These are phyloP conservation scores for Tricladium varicosporioides DNA, from an alignment of 2,329 filamentous ascomycete genomes.

Conservation along the genomic window DNA sequence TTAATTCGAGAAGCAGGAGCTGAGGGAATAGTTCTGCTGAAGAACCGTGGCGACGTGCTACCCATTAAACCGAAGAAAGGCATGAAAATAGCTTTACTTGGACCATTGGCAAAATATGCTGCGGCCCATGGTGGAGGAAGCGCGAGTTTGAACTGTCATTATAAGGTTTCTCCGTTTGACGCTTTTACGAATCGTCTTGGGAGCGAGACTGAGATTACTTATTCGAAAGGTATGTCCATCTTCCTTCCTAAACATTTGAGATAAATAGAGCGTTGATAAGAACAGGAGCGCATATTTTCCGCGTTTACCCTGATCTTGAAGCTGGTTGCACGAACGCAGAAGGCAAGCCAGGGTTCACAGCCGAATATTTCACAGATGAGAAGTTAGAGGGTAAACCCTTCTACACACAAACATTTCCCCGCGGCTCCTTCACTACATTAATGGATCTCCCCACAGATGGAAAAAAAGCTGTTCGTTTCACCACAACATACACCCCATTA, in stretches of 20 bases:
- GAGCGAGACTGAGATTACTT: not conserved
- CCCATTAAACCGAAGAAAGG: conserved; percentile 39
- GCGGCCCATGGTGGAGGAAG: conserved; percentile 62
- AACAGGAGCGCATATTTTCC: conserved; percentile 8
- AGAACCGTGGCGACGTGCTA: conserved; percentile 54
- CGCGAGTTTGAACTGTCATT: conserved; percentile 56
- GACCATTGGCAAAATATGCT: conserved; percentile 48
- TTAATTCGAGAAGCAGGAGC: conserved; percentile 54
- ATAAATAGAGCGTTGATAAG: no score
- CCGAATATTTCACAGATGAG: conserved; percentile 4
- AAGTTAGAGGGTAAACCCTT: conserved; percentile 5
- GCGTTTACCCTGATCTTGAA: conserved; percentile 12
- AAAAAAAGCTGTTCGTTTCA: conserved; percentile 10
- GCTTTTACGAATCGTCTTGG: conserved; percentile 47
- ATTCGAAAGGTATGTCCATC: not conserved
- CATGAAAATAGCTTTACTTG: conserved; percentile 46
- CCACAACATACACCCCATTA: conserved; percentile 8
- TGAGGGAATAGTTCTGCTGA: conserved; percentile 60
- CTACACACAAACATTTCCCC: conserved; percentile 2
- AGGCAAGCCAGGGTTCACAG: conserved; percentile 4
- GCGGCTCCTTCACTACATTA: conserved; percentile 10
- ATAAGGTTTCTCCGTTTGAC: conserved; percentile 68
- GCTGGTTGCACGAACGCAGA: conserved; percentile 2
- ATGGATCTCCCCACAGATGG: conserved; percentile 10
- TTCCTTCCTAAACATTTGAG: no score